A percentile compares a stretch with the other conserved stretches of the same genome.
Evolutionary conservation across 345 rosid genomes (phyloP).

Genomic region (Pistacia vera): DNA sequence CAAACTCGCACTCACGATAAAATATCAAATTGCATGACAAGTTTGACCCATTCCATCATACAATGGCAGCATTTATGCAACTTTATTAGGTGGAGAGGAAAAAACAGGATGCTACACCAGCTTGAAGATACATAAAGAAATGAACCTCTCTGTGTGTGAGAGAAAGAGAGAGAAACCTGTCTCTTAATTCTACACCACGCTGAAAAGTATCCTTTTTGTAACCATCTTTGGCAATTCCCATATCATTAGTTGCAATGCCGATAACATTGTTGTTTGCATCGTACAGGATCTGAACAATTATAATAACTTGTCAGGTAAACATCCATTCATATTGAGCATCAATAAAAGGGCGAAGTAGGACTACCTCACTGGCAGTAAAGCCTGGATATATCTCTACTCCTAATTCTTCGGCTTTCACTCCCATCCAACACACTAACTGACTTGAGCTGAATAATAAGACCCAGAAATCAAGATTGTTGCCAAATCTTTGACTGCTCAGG

Average conservation of each 20-base stretch:
- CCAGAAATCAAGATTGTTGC: constrained; percentile 15
- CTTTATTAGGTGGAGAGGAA: neutral
- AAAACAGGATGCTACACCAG: neutral
- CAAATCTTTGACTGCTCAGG: neutral
- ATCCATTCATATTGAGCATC: constrained; percentile 11
- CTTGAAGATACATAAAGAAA: neutral
- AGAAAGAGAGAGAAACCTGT: constrained; percentile 34
- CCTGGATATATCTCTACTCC: constrained; percentile 98
- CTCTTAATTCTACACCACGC: constrained; percentile 81
- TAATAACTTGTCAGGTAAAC: constrained; percentile 23
- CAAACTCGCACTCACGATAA: neutral
- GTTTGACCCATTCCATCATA: neutral
- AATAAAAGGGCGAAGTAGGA: constrained; percentile 12
- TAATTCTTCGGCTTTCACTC: constrained; percentile 88
- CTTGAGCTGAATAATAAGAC: constrained; percentile 60
- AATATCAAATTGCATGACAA: neutral
- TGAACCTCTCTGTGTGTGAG: neutral
- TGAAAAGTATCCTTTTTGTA: constrained; percentile 85
- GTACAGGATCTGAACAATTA: constrained; percentile 61
- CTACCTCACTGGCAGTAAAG: constrained; percentile 92
- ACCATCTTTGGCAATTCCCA: constrained; percentile 96
- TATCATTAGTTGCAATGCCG: constrained; percentile 93
- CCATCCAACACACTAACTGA: constrained; percentile 89
- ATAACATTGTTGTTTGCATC: constrained; percentile 63
- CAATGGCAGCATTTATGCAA: neutral